phyloP scores from a whole-genome alignment of 1,284 basidiomycete species.

The Marasmius tenuissimus region DNA sequence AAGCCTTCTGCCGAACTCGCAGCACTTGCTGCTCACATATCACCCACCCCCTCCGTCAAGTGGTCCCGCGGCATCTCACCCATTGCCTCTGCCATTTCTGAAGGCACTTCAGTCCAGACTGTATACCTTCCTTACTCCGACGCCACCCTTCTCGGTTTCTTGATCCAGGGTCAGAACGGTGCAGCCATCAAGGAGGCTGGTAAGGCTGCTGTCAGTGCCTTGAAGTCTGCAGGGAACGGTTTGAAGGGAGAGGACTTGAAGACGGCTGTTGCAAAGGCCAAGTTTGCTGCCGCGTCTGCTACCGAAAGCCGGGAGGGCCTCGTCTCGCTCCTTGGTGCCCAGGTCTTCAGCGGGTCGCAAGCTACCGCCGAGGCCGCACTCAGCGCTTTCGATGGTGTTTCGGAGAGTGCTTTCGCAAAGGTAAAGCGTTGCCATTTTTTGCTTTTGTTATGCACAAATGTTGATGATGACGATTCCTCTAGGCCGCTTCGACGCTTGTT shows the following conservation, averaged over 20 bases:
- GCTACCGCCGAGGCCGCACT: conserved; percentile 55
- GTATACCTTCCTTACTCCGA: conserved; percentile 89
- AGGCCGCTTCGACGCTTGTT: conserved; percentile 58
- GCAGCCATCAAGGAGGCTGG: conserved; percentile 65
- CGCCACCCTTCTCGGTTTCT: conserved; percentile 80
- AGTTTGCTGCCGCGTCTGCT: conserved; percentile 74
- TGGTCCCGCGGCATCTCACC: conserved; percentile 79
- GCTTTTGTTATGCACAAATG: background rate
- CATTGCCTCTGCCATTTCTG: conserved; percentile 55
- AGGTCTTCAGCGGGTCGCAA: conserved; percentile 59
- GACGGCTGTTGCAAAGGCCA: conserved; percentile 83
- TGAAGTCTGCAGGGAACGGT: conserved; percentile 55
- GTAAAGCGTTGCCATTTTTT: conserved; percentile 16
- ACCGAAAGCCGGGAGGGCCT: conserved; percentile 75
- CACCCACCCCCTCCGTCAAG: conserved; percentile 75
- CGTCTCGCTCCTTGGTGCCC: conserved; percentile 57
- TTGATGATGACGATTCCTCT: conserved; percentile 7
- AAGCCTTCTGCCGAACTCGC: conserved; percentile 68
- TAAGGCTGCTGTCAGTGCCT: conserved; percentile 63
- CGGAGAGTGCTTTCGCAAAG: conserved; percentile 60
- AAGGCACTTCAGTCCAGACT: conserved; percentile 60
- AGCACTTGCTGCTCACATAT: conserved; percentile 77
- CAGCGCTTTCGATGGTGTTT: conserved; percentile 62
- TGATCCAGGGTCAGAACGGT: conserved; percentile 65
- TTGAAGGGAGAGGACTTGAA: conserved; percentile 74